Base-by-base conservation (phyloP, 805 yeast species). In the Metschnikowia reukaufii region DNA sequence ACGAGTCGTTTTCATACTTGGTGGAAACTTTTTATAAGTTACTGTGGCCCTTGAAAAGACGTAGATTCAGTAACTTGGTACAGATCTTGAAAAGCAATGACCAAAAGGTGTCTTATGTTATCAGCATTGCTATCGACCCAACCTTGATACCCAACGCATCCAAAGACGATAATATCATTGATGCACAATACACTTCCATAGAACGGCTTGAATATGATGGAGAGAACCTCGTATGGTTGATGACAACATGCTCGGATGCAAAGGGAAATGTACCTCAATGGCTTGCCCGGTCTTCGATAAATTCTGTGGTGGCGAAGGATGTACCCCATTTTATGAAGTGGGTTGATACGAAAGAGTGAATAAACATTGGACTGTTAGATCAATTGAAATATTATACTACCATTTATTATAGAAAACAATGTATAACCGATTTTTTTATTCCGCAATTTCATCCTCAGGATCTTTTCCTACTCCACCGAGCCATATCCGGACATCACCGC, bases 401-500 rank as follows among this genome's bases (percentile, higher is more conserved):
- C 8, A 16, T 3, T 34, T 4, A 3, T 12, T 8, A n/a, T 19
- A 15, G 17, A 34, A 16, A 25, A 25, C 9, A 34, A 6, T 23
- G 16, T 18, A 23, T 10, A 21, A 21, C 23, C 12, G 15, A 23
- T 20, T 6, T 4, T 20, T 4, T 18, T 25, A 27, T 16, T 37
- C 32, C n/a, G 6, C 32, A 5, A 23, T 3, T 7, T 23, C 36
- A 16, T 21, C 32, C 15, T 9, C 37, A 15, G 42, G 31, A 18
- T 39, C 49, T 20, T 39, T 33, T 13, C 43, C 45, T 33, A 65
- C 60, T 1, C 60, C 58, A n/a, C 63, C 72, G 10, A 72, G 61
- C 77, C 77, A 72, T 5, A 56, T 49, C 51, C 64, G 66, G 10
- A 72, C 74, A 50, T 72, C 76, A 19, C 68, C 73, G 1, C 76